Evolutionary conservation across 768 basidiomycete genomes (phyloP).

Genomic region (Tylopilus rubrobrunneus): DNA sequence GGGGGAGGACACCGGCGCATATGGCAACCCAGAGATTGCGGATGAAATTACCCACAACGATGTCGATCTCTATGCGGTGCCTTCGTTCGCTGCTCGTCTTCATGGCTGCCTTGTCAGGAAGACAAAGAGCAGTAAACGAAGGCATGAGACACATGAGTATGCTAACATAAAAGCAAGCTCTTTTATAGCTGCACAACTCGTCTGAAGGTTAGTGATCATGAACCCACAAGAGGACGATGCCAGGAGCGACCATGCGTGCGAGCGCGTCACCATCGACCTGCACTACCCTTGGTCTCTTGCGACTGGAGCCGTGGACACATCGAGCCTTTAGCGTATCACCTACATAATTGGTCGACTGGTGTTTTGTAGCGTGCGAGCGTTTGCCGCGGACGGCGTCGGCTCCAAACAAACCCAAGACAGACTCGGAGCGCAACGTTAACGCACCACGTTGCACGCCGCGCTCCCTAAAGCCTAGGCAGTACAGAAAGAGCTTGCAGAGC

Average conservation of each 20-base stretch:
- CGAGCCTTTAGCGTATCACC: conserved; percentile 9
- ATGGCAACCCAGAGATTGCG: background rate
- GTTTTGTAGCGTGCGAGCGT: conserved; percentile 13
- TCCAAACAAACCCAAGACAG: background rate
- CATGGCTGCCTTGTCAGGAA: too few relatives aligned
- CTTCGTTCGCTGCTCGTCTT: too few relatives aligned
- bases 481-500: background rate
- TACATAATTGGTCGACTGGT: conserved; percentile 17
- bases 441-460: conserved; percentile 8
- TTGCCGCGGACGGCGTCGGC: background rate
- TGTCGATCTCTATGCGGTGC: too few relatives aligned
- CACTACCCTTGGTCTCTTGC: background rate
- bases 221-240: too few relatives aligned
- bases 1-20: background rate
- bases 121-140: too few relatives aligned
- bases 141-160: too few relatives aligned
- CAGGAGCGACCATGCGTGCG: too few relatives aligned
- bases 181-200: too few relatives aligned
- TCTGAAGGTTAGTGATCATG: too few relatives aligned
- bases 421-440: background rate
- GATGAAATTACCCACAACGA: conserved; percentile 12
- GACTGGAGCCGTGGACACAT: background rate
- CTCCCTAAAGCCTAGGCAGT: background rate
- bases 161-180: too few relatives aligned
- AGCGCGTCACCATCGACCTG: too few relatives aligned